A percentile compares a stretch with the other conserved stretches of the same genome.
Evolutionary conservation across 73 alveolate species (phyloP).

Genomic region (Symbiodinium pilosum): DNA sequence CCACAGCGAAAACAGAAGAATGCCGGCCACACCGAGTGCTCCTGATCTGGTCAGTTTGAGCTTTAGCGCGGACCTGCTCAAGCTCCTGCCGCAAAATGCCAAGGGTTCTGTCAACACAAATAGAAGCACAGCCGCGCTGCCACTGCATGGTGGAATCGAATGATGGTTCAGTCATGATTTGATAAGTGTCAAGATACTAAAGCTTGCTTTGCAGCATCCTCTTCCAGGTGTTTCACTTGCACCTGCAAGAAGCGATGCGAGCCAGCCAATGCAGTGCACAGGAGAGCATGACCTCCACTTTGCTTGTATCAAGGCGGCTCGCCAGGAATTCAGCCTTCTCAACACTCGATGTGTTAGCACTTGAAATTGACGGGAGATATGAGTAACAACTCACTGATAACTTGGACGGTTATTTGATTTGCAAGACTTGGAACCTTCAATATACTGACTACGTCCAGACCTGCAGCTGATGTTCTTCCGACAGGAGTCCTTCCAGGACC

Average conservation of each 20-base stretch:
- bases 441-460: too few relatives aligned
- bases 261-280: background rate
- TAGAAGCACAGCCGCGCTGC: too few relatives aligned
- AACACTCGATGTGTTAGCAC: background rate
- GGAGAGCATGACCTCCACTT: background rate
- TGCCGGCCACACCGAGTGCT: too few relatives aligned
- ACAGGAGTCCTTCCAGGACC: background rate
- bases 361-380: background rate
- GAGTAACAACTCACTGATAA: background rate
- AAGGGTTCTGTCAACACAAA: too few relatives aligned
- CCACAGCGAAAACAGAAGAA: background rate
- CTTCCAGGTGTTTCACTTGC: background rate
- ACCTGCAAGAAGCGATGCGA: background rate
- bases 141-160: too few relatives aligned
- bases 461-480: conserved; percentile 10
- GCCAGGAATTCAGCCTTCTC: background rate
- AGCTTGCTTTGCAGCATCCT: background rate
- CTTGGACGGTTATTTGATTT: background rate
- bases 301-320: background rate
- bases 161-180: too few relatives aligned
- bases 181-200: too few relatives aligned
- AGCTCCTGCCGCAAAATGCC: conserved; percentile 22
- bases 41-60: background rate
- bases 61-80: background rate
- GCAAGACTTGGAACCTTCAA: too few relatives aligned